Conservation (phyloP, 106 monocot genomes). For the Dendrobium catenatum region DNA sequence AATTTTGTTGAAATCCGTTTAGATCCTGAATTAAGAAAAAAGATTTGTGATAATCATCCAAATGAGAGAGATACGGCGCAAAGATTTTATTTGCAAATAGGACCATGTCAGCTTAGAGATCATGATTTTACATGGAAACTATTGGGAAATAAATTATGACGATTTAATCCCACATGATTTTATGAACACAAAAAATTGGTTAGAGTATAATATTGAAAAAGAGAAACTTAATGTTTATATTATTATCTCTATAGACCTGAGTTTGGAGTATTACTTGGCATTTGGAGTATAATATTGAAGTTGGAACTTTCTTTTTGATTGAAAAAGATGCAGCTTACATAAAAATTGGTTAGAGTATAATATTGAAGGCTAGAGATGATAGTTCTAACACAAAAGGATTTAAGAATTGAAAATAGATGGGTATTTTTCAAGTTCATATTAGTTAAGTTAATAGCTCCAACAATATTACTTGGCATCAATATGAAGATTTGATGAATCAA, state of each 20-base stretch:
- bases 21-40: too few relatives aligned
- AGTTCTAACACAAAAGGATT: not conserved
- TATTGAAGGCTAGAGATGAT: not conserved
- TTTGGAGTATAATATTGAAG: not conserved
- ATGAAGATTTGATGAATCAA: slow-evolving; percentile 8
- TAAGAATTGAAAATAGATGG: not conserved
- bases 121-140: too few relatives aligned
- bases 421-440: not conserved
- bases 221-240: too few relatives aligned
- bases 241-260: too few relatives aligned
- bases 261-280: too few relatives aligned
- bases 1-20: too few relatives aligned
- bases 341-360: not conserved
- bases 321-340: slow-evolving; percentile 1
- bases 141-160: too few relatives aligned
- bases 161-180: too few relatives aligned
- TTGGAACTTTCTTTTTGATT: not conserved
- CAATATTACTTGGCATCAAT: not conserved
- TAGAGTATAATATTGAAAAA: not conserved
- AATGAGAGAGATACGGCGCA: too few relatives aligned
- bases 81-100: too few relatives aligned
- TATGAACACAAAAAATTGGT: not conserved
- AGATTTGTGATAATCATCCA: too few relatives aligned
- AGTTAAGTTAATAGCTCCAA: not conserved
- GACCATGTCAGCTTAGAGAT: too few relatives aligned